A percentile compares a stretch with the other conserved stretches of the same genome.
phyloP scores from a whole-genome alignment of 2,329 filamentous ascomycete genomes.

The Sclerotinia sclerotiorum region DNA sequence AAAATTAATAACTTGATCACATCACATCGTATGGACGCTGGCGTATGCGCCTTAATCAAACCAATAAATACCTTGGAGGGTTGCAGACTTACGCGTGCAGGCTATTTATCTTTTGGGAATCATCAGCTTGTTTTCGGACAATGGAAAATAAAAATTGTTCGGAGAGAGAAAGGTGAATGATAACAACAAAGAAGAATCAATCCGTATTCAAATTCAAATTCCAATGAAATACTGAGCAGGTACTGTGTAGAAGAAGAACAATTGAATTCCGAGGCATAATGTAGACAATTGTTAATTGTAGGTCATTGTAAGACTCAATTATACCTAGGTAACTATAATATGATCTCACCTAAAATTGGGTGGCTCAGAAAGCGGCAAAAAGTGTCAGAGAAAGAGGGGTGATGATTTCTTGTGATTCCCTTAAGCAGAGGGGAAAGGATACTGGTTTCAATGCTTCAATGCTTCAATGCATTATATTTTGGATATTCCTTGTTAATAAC shows the following conservation, averaged over 20 bases:
- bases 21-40: constrained; percentile 4
- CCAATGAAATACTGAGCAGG: not conserved
- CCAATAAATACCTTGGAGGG: constrained; percentile 24
- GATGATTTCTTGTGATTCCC: not conserved
- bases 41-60: constrained; percentile 33
- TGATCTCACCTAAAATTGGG: constrained; percentile 3
- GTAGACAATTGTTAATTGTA: not conserved
- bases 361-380: not conserved
- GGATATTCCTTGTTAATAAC: not conserved
- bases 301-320: no score
- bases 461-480: not conserved
- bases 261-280: not conserved
- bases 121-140: constrained; percentile 20
- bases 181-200: not conserved
- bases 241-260: not conserved
- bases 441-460: not conserved
- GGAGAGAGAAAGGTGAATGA: not conserved
- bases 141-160: not conserved
- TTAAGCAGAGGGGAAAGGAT: not conserved
- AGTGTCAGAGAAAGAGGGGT: not conserved
- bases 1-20: constrained; percentile 23
- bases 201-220: no score
- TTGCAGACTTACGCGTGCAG: constrained; percentile 32
- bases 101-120: not conserved
- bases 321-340: no score